phyloP scores from a whole-genome alignment of 805 yeast species.

The Hanseniaspora lachancei region DNA sequence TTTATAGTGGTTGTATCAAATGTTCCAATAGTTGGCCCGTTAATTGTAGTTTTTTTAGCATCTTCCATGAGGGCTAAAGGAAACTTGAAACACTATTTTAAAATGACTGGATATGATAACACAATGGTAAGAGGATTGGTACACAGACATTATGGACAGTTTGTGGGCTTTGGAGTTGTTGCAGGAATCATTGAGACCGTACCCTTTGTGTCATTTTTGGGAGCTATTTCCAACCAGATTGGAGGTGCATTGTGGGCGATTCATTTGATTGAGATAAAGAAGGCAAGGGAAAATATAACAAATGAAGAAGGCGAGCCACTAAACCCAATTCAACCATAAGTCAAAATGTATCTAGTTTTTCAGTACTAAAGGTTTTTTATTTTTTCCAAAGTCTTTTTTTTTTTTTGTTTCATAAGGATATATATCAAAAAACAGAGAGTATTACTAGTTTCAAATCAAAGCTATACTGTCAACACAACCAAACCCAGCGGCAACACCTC shows the following conservation, averaged over 20 bases:
- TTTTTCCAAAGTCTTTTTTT: no score
- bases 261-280: conserved; percentile 24
- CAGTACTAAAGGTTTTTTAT: no score
- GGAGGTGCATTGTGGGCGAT: conserved; percentile 59
- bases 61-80: conserved; percentile 23
- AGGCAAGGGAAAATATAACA: neutral
- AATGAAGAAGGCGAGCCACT: neutral
- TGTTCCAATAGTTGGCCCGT: conserved; percentile 28
- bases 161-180: conserved; percentile 39
- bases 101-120: conserved; percentile 25
- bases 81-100: conserved; percentile 22
- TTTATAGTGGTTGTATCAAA: conserved; percentile 19
- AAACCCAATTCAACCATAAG: neutral
- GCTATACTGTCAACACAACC: conserved; percentile 87
- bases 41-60: conserved; percentile 20
- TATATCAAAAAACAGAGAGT: neutral
- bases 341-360: neutral
- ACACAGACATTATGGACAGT: conserved; percentile 28
- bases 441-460: conserved; percentile 23
- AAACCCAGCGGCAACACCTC: conserved; percentile 98
- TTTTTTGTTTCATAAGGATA: neutral
- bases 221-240: conserved; percentile 43
- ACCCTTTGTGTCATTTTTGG: conserved; percentile 41
- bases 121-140: conserved; percentile 27
- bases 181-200: conserved; percentile 40